These are phyloP conservation scores for Pyrus communis DNA, from an alignment of 306 rosid genomes.

Conservation along the genomic window DNA sequence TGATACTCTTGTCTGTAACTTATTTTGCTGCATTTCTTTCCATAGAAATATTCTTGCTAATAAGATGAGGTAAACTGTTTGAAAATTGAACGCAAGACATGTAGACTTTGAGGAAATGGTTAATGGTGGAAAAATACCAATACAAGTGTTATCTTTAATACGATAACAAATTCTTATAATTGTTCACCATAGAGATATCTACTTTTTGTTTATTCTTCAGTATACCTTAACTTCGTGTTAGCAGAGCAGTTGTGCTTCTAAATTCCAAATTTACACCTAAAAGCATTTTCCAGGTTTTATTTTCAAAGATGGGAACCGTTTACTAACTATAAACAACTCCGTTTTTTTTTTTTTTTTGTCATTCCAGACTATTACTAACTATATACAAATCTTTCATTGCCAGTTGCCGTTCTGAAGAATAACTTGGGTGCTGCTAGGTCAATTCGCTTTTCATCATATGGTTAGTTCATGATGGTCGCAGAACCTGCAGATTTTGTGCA, in stretches of 20 bases:
- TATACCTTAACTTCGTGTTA: not conserved
- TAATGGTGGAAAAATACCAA: not conserved
- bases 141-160: not conserved
- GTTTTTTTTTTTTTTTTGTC: not conserved
- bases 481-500: constrained; percentile 87
- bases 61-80: not conserved
- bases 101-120: not conserved
- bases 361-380: constrained; percentile 54
- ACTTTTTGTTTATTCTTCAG: not conserved
- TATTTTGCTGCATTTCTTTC: not conserved
- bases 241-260: not conserved
- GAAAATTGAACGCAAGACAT: not conserved
- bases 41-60: not conserved
- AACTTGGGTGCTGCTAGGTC: constrained; percentile 75
- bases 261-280: not conserved
- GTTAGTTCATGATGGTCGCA: constrained; percentile 68
- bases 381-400: constrained; percentile 37
- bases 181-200: not conserved
- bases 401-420: constrained; percentile 53
- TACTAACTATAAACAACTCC: not conserved
- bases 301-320: not conserved
- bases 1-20: not conserved
- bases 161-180: no score
- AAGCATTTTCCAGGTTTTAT: not conserved
- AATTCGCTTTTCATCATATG: constrained; percentile 70